phyloP scores from a whole-genome alignment of 176 grass and related monocot species.

The Aegilops longissima region DNA sequence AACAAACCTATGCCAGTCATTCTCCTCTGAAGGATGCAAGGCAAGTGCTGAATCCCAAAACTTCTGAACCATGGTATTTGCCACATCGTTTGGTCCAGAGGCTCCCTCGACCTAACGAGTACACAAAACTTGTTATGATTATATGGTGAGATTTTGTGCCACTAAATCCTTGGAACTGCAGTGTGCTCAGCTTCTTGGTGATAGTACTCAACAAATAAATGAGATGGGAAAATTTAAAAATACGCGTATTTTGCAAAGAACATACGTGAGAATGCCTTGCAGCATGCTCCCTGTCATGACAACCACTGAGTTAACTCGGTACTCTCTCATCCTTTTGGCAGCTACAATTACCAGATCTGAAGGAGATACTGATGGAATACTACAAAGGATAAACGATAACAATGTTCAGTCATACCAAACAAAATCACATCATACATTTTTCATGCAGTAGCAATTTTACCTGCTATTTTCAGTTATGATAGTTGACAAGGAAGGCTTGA shows the following conservation, averaged over 20 bases:
- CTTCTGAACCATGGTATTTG: slow-evolving; percentile 72
- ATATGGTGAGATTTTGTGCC: too few relatives aligned
- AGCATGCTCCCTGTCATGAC: slow-evolving; percentile 59
- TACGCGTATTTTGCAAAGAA: neutral
- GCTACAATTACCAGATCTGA: slow-evolving; percentile 59
- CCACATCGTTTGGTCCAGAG: slow-evolving; percentile 46
- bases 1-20: slow-evolving; percentile 57
- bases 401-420: neutral
- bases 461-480: slow-evolving; percentile 69
- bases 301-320: slow-evolving; percentile 66
- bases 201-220: neutral
- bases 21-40: slow-evolving; percentile 53
- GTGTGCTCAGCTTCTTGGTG: neutral
- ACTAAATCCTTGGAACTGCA: slow-evolving; percentile 63
- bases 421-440: neutral
- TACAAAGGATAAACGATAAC: neutral
- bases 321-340: slow-evolving; percentile 73
- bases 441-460: slow-evolving; percentile 27
- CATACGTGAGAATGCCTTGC: slow-evolving; percentile 77
- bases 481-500: slow-evolving; percentile 86
- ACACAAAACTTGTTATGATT: too few relatives aligned
- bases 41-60: slow-evolving; percentile 88
- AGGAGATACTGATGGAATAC: slow-evolving; percentile 62
- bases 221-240: neutral
- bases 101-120: neutral